Conservation (phyloP, 176 grass and related monocot species). For the Themeda triandra region DNA sequence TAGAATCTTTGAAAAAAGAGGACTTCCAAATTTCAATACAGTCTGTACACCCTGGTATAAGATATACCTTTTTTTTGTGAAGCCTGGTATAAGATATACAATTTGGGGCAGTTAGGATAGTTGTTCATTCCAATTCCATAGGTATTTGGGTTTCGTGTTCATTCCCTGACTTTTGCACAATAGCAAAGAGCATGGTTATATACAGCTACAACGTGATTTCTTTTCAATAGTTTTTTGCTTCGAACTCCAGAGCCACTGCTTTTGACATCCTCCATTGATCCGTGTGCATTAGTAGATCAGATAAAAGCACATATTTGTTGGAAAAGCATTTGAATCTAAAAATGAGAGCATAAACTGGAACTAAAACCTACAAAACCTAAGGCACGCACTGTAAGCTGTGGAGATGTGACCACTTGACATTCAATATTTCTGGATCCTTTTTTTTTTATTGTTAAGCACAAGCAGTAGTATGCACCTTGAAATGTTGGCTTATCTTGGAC, state of each 20-base stretch:
- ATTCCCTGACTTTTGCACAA: background rate
- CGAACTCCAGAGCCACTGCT: background rate
- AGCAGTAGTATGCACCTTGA: background rate
- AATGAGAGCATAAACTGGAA: background rate
- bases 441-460: background rate
- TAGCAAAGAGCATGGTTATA: background rate
- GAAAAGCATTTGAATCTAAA: background rate
- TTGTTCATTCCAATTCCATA: background rate
- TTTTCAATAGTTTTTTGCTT: background rate
- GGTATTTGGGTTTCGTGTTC: background rate
- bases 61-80: background rate
- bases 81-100: background rate
- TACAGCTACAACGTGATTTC: background rate
- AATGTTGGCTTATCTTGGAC: conserved; percentile 15
- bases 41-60: background rate
- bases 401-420: background rate
- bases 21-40: background rate
- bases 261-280: background rate
- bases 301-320: background rate
- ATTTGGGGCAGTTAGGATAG: background rate
- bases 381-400: background rate
- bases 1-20: background rate
- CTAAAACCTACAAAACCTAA: background rate
- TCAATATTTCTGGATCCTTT: background rate
- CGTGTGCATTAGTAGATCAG: background rate